A percentile compares a stretch with the other conserved stretches of the same genome.
phyloP scores from a whole-genome alignment of 768 basidiomycete species.

The Crepidotus variabilis region DNA sequence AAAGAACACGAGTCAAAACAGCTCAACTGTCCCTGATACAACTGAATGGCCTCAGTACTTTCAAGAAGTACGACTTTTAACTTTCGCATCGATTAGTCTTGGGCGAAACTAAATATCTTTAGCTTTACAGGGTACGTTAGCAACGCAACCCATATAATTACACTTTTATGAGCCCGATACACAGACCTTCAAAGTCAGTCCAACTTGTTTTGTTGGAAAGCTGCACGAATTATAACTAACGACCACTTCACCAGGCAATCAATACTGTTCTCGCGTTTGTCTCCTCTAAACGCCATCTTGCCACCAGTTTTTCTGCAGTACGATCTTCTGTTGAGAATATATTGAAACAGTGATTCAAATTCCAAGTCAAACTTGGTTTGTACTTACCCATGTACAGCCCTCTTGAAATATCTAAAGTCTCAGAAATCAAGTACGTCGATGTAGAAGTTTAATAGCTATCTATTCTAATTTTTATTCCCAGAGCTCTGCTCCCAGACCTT shows the following conservation, averaged over 20 bases:
- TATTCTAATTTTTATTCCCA: constrained; percentile 21
- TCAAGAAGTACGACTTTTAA: constrained; percentile 34
- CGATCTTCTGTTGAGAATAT: constrained; percentile 78
- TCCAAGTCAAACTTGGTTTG: not conserved
- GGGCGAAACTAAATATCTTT: not conserved
- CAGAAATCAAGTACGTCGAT: constrained; percentile 72
- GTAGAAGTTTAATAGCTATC: not conserved
- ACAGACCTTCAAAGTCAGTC: constrained; percentile 19
- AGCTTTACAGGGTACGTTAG: constrained; percentile 58
- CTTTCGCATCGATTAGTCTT: constrained; percentile 1
- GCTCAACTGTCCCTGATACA: constrained; percentile 19
- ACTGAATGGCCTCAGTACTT: constrained; percentile 65
- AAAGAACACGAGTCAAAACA: not conserved
- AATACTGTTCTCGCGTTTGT: constrained; percentile 89
- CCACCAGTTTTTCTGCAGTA: constrained; percentile 73
- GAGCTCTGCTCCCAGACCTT: constrained; percentile 78
- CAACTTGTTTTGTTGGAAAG: not conserved
- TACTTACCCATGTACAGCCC: constrained; percentile 44
- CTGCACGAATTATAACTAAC: not conserved
- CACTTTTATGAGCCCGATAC: not conserved
- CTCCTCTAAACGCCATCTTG: constrained; percentile 74
- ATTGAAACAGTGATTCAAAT: constrained; percentile 58
- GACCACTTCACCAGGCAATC: constrained; percentile 54
- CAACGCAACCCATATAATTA: not conserved
- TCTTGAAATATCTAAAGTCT: constrained; percentile 70